These are phyloP conservation scores for Phylloporus scabripes DNA, from an alignment of 768 basidiomycete genomes.

Conservation along the genomic window DNA sequence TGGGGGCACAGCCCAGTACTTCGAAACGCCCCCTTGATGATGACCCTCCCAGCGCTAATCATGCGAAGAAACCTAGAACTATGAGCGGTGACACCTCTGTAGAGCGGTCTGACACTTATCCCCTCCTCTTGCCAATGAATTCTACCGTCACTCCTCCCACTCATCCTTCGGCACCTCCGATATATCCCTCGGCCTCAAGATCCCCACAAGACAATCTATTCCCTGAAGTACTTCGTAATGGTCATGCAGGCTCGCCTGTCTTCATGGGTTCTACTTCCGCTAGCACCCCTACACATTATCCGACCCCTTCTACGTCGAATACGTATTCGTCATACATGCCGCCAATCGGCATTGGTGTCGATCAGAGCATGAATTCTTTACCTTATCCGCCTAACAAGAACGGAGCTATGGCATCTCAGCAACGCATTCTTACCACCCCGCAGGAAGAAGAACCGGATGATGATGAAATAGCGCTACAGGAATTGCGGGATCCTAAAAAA, in stretches of 20 bases:
- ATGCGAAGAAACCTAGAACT: conserved; percentile 49
- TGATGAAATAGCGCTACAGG: conserved; percentile 39
- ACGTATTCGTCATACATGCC: conserved; percentile 46
- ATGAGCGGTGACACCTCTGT: conserved; percentile 39
- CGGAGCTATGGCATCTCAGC: conserved; percentile 17
- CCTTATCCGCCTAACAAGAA: conserved; percentile 40
- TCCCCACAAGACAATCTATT: conserved; percentile 51
- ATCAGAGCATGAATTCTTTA: conserved; percentile 46
- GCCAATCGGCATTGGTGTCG: conserved; percentile 53
- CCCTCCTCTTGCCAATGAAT: conserved; percentile 54
- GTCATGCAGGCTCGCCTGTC: conserved; percentile 52
- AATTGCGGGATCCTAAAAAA: conserved; percentile 55
- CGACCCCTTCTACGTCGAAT: conserved; percentile 32
- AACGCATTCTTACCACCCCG: conserved; percentile 21
- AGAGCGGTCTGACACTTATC: conserved; percentile 40
- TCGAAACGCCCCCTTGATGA: conserved; percentile 31
- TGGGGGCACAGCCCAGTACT: conserved; percentile 20
- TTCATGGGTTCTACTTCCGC: conserved; percentile 48
- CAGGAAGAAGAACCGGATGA: conserved; percentile 45
- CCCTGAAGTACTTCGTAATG: conserved; percentile 52
- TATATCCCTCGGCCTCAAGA: conserved; percentile 44
- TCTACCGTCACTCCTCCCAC: conserved; percentile 32
- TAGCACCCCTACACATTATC: conserved; percentile 39
- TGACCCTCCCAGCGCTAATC: conserved; percentile 15
- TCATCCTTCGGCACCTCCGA: conserved; percentile 27